These are phyloP conservation scores for Diplodia scrobiculata DNA, from an alignment of 2,329 filamentous ascomycete species.

Conservation along the genomic window DNA sequence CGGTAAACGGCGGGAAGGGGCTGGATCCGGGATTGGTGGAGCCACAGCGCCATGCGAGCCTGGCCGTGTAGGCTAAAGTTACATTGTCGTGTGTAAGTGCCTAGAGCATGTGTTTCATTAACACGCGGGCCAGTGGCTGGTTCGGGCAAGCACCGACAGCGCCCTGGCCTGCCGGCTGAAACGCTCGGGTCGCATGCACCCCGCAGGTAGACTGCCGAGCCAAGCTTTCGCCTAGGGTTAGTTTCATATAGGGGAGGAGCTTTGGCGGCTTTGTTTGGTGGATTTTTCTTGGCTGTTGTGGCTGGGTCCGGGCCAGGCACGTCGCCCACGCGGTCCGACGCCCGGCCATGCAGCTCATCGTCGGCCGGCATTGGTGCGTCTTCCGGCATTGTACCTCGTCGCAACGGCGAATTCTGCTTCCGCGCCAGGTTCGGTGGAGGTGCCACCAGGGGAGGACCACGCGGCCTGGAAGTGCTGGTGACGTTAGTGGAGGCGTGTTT, in stretches of 20 bases:
- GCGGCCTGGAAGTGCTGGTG: background rate
- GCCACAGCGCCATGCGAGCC: background rate
- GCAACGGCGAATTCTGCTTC: background rate
- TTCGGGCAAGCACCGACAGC: background rate
- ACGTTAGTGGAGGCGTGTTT: slow-evolving; percentile 16
- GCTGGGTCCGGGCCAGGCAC: background rate
- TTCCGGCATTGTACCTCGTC: too few relatives aligned
- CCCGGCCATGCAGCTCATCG: background rate
- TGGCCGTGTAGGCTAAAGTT: background rate
- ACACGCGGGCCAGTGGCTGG: slow-evolving; percentile 1
- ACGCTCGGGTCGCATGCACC: slow-evolving; percentile 15
- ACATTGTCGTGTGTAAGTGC: background rate
- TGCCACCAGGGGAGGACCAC: slow-evolving; percentile 1
- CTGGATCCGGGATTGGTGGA: background rate
- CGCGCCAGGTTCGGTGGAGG: background rate
- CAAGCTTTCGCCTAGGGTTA: slow-evolving; percentile 22
- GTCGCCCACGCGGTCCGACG: background rate
- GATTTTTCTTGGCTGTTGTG: background rate
- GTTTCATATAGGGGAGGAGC: slow-evolving; percentile 20
- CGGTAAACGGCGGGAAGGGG: background rate
- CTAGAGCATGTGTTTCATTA: background rate
- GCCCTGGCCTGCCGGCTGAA: background rate
- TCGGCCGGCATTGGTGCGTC: background rate
- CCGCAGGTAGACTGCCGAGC: background rate
- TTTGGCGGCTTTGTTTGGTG: slow-evolving; percentile 18